phyloP scores from a whole-genome alignment of 2,329 filamentous ascomycete species.

The Calonectria hawksworthii region DNA sequence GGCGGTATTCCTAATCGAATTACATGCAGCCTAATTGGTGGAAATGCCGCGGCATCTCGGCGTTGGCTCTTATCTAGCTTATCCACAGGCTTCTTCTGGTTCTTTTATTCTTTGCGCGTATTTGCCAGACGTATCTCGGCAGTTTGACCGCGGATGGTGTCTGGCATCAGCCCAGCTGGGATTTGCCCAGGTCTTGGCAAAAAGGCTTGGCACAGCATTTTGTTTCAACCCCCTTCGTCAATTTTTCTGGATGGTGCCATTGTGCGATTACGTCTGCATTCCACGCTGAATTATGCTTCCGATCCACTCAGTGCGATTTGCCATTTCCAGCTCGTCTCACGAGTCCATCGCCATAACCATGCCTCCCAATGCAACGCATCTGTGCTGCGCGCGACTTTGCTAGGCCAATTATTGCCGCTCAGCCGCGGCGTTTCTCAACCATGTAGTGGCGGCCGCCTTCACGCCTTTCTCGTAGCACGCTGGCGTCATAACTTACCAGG shows the following conservation, averaged over 20 bases:
- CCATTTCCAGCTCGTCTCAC: not conserved
- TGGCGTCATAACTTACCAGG: not conserved
- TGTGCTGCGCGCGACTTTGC: not conserved
- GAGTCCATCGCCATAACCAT: not conserved
- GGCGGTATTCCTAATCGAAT: not conserved
- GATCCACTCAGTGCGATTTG: not conserved
- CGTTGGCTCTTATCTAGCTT: not conserved
- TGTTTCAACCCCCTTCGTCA: conserved; percentile 17
- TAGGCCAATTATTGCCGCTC: not conserved
- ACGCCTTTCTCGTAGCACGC: not conserved
- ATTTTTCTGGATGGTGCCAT: not conserved
- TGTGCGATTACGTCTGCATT: not conserved
- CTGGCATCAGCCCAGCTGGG: conserved; percentile 12
- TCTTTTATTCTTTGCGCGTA: not conserved
- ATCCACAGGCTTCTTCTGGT: not conserved
- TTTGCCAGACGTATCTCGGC: not conserved
- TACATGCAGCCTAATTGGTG: conserved; percentile 14
- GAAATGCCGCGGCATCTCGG: conserved; percentile 18
- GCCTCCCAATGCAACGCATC: not conserved
- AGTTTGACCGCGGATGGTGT: not conserved
- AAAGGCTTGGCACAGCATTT: conserved; percentile 35
- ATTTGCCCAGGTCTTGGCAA: conserved; percentile 44
- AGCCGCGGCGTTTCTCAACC: not conserved
- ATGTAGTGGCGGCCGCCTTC: not conserved
- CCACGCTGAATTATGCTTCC: not conserved